phyloP scores from a whole-genome alignment of 371 early-diverging fungal genomes.

The Nematocida parisii region DNA sequence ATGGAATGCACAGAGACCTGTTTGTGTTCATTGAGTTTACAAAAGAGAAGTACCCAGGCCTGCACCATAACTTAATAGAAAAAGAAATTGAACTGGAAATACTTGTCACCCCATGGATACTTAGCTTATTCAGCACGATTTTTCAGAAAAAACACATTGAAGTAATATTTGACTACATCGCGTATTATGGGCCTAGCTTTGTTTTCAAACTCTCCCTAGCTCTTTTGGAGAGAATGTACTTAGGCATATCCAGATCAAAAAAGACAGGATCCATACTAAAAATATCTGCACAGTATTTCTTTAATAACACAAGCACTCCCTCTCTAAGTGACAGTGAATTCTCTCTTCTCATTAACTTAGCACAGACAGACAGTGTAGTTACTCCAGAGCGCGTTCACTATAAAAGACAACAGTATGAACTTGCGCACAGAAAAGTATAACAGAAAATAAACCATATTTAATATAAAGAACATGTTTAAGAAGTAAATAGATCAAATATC shows the following conservation, averaged over 20 bases:
- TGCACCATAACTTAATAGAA: constrained; percentile 26
- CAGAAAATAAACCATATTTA: background rate
- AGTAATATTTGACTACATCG: constrained; percentile 48
- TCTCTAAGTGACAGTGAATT: constrained; percentile 24
- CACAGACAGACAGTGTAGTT: constrained; percentile 1
- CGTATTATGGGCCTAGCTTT: constrained; percentile 24
- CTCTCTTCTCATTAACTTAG: constrained; percentile 11
- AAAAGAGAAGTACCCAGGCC: constrained; percentile 42
- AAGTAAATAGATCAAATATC: too few species aligned
- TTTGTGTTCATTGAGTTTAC: constrained; percentile 20
- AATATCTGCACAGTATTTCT: constrained; percentile 39
- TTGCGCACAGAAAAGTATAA: constrained; percentile 11
- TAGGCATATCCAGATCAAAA: constrained; percentile 34
- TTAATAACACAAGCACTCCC: constrained; percentile 20
- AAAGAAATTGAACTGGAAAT: constrained; percentile 49
- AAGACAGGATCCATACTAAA: constrained; percentile 46
- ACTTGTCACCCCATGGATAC: constrained; percentile 45
- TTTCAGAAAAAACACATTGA: constrained; percentile 37
- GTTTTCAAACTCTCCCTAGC: constrained; percentile 35
- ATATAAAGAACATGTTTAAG: background rate
- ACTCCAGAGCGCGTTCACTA: constrained; percentile 24
- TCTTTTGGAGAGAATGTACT: constrained; percentile 53
- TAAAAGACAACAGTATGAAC: constrained; percentile 47
- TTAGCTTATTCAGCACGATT: constrained; percentile 43
- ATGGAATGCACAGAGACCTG: constrained; percentile 47